These are phyloP conservation scores for Coemansia sp. DNA, from an alignment of 192 early-diverging fungal genomes.

Conservation along the genomic window DNA sequence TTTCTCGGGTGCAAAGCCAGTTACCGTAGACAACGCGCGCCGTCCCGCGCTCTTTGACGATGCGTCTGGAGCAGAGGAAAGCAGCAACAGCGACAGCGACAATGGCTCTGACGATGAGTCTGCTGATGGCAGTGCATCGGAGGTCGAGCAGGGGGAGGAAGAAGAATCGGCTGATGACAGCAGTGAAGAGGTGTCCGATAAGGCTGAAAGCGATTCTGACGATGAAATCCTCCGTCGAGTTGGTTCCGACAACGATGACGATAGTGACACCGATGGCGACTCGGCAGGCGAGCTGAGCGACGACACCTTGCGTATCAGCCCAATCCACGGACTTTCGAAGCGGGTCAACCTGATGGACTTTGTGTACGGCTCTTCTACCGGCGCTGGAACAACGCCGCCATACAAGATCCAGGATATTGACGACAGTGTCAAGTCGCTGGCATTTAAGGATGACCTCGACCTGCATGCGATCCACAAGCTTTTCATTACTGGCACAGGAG, in stretches of 20 bases:
- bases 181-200: conserved; percentile 55
- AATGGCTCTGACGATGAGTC: conserved; percentile 43
- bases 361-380: conserved; percentile 74
- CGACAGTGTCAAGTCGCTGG: conserved; percentile 45
- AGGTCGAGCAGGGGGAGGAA: conserved; percentile 7
- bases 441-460: conserved; percentile 37
- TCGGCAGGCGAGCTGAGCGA: conserved; percentile 25
- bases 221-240: conserved; percentile 38
- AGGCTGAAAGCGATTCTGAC: conserved; percentile 31
- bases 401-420: conserved; percentile 51
- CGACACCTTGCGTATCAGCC: conserved; percentile 24
- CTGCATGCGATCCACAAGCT: conserved; percentile 22
- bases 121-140: conserved; percentile 19
- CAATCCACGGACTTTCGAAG: conserved; percentile 45
- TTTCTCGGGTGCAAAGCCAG: conserved; percentile 48
- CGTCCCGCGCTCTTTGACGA: conserved; percentile 69
- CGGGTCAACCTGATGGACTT: conserved; percentile 87
- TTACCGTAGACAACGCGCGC: conserved; percentile 43
- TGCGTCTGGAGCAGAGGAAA: conserved; percentile 28
- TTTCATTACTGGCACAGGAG: conserved; percentile 47
- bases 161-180: conserved; percentile 39
- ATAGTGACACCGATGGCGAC: conserved; percentile 3
- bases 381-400: conserved; percentile 39
- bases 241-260: conserved; percentile 9
- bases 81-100: conserved; percentile 40